phyloP scores from a whole-genome alignment of 2,329 filamentous ascomycete species.

The Trichophyton verrucosum region DNA sequence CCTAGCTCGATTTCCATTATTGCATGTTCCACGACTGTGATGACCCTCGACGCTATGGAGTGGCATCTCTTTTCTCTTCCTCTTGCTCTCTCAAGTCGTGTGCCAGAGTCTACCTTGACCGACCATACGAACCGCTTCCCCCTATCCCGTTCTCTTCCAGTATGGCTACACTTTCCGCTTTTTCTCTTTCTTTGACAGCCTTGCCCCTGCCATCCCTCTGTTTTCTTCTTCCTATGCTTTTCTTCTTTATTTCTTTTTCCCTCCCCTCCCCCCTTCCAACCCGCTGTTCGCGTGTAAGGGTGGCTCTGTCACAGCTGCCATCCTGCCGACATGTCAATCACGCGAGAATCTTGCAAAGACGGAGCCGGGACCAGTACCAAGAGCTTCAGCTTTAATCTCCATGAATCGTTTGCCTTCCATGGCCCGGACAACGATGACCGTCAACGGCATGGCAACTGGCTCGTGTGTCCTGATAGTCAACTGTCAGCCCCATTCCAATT shows the following conservation, averaged over 20 bases:
- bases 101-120: neutral
- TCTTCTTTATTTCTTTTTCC: neutral
- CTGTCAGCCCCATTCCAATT: neutral
- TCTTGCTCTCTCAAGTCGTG: neutral
- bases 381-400: neutral
- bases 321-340: neutral
- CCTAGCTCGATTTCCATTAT: neutral
- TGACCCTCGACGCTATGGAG: neutral
- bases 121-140: neutral
- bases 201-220: neutral
- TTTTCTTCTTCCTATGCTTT: neutral
- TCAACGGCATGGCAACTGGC: neutral
- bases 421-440: neutral
- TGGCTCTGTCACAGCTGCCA: neutral
- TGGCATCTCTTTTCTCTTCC: neutral
- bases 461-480: neutral
- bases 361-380: neutral
- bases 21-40: neutral
- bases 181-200: neutral
- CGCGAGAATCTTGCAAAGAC: neutral
- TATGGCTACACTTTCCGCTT: too few species aligned
- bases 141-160: neutral
- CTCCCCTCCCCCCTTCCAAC: neutral
- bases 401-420: neutral
- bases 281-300: neutral